These are phyloP conservation scores for Nematodospora valgi DNA, from an alignment of 805 yeast species.

Conservation along the genomic window DNA sequence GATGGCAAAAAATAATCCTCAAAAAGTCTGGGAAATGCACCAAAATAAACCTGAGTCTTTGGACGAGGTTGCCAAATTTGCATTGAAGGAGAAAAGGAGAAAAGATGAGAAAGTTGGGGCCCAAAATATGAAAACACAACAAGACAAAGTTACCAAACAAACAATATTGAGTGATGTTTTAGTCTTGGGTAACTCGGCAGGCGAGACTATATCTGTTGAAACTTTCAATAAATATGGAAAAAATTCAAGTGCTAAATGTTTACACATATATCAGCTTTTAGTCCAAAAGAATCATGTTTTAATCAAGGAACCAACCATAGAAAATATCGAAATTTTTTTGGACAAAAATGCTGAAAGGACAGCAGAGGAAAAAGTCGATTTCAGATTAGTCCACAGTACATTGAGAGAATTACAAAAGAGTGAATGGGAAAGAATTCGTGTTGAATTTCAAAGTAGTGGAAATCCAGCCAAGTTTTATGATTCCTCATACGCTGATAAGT, in stretches of 20 bases:
- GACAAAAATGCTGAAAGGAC: conserved; percentile 30
- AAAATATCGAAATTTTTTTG: conserved; percentile 23
- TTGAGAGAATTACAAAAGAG: conserved; percentile 34
- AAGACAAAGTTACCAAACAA: conserved; percentile 44
- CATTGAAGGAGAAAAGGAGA: conserved; percentile 16
- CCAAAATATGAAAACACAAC: conserved; percentile 40
- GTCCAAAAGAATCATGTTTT: conserved; percentile 6
- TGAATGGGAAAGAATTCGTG: conserved; percentile 31
- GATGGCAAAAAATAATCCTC: conserved; percentile 54
- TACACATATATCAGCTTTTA: conserved; percentile 27
- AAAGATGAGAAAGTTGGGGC: conserved; percentile 36
- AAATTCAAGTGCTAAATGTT: conserved; percentile 29
- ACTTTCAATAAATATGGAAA: conserved; percentile 35
- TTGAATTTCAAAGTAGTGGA: conserved; percentile 18
- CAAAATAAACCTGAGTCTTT: conserved; percentile 40
- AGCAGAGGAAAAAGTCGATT: conserved; percentile 28
- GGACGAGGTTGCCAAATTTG: conserved; percentile 19
- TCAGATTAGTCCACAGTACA: conserved; percentile 31
- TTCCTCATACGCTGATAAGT: background rate
- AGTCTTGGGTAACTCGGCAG: conserved; percentile 17
- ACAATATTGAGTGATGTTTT: conserved; percentile 45
- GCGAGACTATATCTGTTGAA: conserved; percentile 16
- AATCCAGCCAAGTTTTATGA: background rate
- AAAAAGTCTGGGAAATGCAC: conserved; percentile 49
- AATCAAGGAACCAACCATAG: conserved; percentile 15